A percentile compares a stretch with the other conserved stretches of the same genome.
Conservation (phyloP, 1,284 basidiomycete species). For the Pholiota adiposa region DNA sequence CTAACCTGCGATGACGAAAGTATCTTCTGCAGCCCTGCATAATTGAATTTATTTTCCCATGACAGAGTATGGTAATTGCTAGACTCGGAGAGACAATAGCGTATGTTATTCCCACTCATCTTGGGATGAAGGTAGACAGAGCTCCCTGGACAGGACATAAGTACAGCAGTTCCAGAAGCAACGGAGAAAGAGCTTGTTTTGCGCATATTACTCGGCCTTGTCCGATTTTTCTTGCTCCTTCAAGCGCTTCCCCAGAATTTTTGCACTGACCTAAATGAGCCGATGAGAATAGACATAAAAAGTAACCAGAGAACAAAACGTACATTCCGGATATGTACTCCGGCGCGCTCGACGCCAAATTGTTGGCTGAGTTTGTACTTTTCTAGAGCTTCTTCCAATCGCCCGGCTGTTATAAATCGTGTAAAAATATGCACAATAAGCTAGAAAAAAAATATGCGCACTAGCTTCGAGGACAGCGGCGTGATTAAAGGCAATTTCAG, state of each 20-base stretch:
- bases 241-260: constrained; percentile 73
- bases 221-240: constrained; percentile 50
- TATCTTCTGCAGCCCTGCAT: not conserved
- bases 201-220: constrained; percentile 39
- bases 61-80: constrained; percentile 1
- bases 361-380: constrained; percentile 82
- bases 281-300: constrained; percentile 15
- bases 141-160: constrained; percentile 4
- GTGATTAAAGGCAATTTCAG: constrained; percentile 94
- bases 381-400: constrained; percentile 79
- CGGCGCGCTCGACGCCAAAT: constrained; percentile 83
- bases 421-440: constrained; percentile 28
- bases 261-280: constrained; percentile 65
- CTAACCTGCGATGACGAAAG: not conserved
- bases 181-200: constrained; percentile 28
- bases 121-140: not conserved
- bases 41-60: constrained; percentile 17
- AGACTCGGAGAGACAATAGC: constrained; percentile 18
- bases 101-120: constrained; percentile 8
- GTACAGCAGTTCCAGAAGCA: not conserved
- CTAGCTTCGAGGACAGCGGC: constrained; percentile 91
- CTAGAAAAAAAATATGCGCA: constrained; percentile 41
- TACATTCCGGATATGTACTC: constrained; percentile 87
- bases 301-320: constrained; percentile 29
- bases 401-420: constrained; percentile 56